phyloP scores from a whole-genome alignment of 768 basidiomycete genomes.

The Peribolospora baueri region DNA sequence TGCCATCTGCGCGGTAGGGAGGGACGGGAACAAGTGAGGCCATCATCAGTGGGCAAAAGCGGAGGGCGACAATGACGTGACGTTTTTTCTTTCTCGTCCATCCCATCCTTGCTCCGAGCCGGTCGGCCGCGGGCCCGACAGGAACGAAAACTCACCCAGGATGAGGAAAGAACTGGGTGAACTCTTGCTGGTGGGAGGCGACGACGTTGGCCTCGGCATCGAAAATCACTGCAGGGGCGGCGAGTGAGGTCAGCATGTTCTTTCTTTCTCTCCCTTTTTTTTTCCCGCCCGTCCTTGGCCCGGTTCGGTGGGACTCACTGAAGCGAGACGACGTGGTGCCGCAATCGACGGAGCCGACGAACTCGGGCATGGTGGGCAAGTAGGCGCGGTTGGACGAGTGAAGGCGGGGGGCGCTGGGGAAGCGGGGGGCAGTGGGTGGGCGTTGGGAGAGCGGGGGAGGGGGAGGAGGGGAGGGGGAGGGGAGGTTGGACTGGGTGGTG shows the following conservation, averaged over 20 bases:
- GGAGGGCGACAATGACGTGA: neutral
- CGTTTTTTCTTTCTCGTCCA: no score
- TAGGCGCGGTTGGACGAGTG: neutral
- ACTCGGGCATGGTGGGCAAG: neutral
- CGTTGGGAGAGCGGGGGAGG: neutral
- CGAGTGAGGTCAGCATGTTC: neutral
- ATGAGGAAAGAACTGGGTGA: slow-evolving; percentile 74
- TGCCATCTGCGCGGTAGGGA: slow-evolving; percentile 45
- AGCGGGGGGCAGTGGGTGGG: neutral
- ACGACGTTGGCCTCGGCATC: slow-evolving; percentile 67
- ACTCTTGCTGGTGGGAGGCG: slow-evolving; percentile 72
- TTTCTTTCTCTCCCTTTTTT: slow-evolving; percentile 5
- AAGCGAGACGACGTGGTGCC: slow-evolving; percentile 8
- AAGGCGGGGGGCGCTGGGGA: neutral
- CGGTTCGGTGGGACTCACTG: neutral
- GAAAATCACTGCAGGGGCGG: slow-evolving; percentile 76
- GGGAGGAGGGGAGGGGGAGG: neutral
- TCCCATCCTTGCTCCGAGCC: no score
- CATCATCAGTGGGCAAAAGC: neutral
- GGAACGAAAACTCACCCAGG: slow-evolving; percentile 37
- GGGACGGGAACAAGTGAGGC: slow-evolving; percentile 15
- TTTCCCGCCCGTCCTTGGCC: slow-evolving; percentile 12
- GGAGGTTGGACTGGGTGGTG: neutral
- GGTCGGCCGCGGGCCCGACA: no score
- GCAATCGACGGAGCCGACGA: slow-evolving; percentile 11